phyloP scores from a whole-genome alignment of 768 basidiomycete genomes.

The Russula lepida region DNA sequence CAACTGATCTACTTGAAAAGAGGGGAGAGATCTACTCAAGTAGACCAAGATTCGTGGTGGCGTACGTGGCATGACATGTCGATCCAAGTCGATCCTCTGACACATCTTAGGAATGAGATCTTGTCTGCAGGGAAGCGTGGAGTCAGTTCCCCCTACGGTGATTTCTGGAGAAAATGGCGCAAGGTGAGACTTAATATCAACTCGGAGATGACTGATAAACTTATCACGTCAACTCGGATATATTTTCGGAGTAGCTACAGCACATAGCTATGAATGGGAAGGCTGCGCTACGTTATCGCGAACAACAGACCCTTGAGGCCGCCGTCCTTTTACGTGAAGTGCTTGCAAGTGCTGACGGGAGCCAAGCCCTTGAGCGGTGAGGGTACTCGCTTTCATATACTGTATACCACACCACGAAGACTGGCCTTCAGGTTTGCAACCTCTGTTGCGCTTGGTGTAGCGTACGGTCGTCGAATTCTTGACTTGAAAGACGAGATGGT shows the following conservation, averaged over 20 bases:
- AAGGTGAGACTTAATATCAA: not conserved
- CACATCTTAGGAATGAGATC: conserved; percentile 8
- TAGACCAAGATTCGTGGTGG: conserved; percentile 14
- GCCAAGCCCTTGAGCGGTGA: conserved; percentile 2
- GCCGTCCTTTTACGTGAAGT: conserved; percentile 10
- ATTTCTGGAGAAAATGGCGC: conserved; percentile 11
- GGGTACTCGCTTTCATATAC: not conserved
- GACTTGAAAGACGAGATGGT: conserved; percentile 8
- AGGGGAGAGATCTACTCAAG: conserved; percentile 19
- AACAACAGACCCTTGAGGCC: conserved; percentile 12
- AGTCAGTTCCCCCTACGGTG: conserved; percentile 1
- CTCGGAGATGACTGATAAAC: not conserved
- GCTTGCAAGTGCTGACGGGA: not conserved
- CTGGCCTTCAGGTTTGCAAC: conserved; percentile 6
- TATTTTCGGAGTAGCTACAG: conserved; percentile 6
- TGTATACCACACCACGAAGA: not conserved
- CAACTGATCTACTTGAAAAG: conserved; percentile 15
- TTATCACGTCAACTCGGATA: not conserved
- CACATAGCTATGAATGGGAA: conserved; percentile 9
- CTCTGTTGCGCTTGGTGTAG: conserved; percentile 1
- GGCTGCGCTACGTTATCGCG: not conserved
- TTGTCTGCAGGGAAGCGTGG: conserved; percentile 13
- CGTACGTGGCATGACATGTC: not conserved
- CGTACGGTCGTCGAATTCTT: conserved; percentile 8
- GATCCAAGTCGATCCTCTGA: not conserved